Evolutionary conservation across 495 filamentous ascomycete species (phyloP), one percentile per base, ranked within the genome.

Genomic region (Aspergillus olivimuriae): DNA sequence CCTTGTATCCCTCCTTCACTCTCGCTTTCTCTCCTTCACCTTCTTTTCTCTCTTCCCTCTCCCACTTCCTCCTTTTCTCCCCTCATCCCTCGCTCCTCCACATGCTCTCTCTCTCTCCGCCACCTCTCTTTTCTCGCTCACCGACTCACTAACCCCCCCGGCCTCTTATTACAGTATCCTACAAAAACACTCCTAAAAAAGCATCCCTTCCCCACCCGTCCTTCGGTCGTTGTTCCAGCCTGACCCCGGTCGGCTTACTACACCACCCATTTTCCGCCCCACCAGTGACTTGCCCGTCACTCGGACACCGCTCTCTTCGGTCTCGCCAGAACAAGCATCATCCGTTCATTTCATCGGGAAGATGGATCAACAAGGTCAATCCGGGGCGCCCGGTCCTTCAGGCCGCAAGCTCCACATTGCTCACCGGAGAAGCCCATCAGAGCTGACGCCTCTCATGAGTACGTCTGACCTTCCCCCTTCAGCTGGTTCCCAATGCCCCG

Each of bases 391-490:
- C 63, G 89, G 89, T 48, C 87, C 91, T 48, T 69, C 82, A 46
- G 89, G 89, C 53, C 89, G 92, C 58, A 84, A 89, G 63, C 80
- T 97, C 53, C 91, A 97, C 70, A 96, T 98, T 62, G 92, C 94
- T 57, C 92, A 98, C 69, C 83, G 92, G 59, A 80, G 92, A 65
- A 97, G 89, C 69, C 92, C 92, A 36, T 97, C 94, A 48, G 94
- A 97, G 76, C 74, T 98, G 58, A 98, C 92, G 35, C 94, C 94
- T 47, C 72, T 98, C 65, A 95, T 97, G 87, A 95, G 94, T 90
- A 90, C 76, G 90, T 85, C 55, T 65, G 43, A 69, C 62, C 16
- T 23, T 5, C 41, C 18, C 38, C 42, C 35, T 47, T 26, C 32
- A 23, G 33, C 37, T 32, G n/a, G n/a, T n/a, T n/a, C n/a, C n/a